Percentiles rank a stretch among this genome's conserved stretches.
Conservation (phyloP, 2,329 filamentous ascomycete genomes). For the Verticillium albo-atrum region DNA sequence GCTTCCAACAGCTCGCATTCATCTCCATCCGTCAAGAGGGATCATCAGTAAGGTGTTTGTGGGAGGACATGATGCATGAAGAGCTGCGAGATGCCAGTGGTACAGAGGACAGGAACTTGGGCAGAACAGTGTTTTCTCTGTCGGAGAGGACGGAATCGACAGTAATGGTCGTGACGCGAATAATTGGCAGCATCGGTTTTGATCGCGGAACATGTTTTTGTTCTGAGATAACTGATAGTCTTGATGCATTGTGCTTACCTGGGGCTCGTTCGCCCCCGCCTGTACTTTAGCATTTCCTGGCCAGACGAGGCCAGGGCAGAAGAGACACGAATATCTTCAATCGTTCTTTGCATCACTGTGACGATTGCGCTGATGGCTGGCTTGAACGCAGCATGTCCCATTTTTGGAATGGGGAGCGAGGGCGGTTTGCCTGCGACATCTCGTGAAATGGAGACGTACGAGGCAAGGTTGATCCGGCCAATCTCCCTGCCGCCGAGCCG, state of each 20-base stretch:
- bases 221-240: slow-evolving; percentile 27
- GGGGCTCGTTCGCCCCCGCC: slow-evolving; percentile 27
- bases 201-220: slow-evolving; percentile 30
- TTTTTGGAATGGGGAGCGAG: too few species aligned
- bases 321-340: slow-evolving; percentile 11
- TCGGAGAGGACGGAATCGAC: slow-evolving; percentile 9
- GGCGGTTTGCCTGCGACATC: too few species aligned
- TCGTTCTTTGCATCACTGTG: neutral
- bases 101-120: neutral
- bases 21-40: slow-evolving; percentile 41
- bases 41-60: slow-evolving; percentile 9
- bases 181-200: slow-evolving; percentile 12
- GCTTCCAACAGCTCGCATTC: slow-evolving; percentile 41
- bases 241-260: slow-evolving; percentile 22
- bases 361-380: neutral
- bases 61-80: neutral
- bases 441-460: too few species aligned
- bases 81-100: neutral
- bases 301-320: slow-evolving; percentile 17
- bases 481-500: too few species aligned
- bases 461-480: too few species aligned
- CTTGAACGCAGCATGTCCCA: too few species aligned
- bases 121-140: slow-evolving; percentile 8
- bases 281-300: slow-evolving; percentile 34
- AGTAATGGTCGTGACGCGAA: slow-evolving; percentile 3